Evolutionary conservation across 768 basidiomycete genomes (phyloP).

Genomic region (Cantharellus anzutake): DNA sequence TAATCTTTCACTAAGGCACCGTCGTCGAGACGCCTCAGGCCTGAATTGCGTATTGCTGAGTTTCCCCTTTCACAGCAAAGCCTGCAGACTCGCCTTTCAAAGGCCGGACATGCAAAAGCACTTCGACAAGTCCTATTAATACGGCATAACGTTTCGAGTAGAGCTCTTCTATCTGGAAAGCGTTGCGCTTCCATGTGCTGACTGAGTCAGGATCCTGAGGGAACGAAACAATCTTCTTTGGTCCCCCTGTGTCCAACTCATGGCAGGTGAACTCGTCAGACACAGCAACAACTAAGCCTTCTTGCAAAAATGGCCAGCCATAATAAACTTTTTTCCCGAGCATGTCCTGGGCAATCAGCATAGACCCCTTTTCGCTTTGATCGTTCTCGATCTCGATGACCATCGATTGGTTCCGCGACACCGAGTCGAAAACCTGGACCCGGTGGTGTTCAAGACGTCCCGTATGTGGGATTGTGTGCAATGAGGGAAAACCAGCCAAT

Average conservation of each 20-base stretch:
- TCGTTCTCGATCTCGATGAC: constrained; percentile 66
- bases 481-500: constrained; percentile 89
- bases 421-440: constrained; percentile 83
- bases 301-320: constrained; percentile 90
- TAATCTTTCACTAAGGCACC: constrained; percentile 95
- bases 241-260: constrained; percentile 40
- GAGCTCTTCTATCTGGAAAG: constrained; percentile 59
- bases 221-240: constrained; percentile 10
- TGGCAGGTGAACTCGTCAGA: constrained; percentile 80
- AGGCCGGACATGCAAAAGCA: constrained; percentile 75
- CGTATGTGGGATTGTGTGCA: constrained; percentile 70
- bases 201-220: constrained; percentile 55
- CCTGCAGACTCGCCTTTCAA: constrained; percentile 47
- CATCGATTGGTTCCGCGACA: constrained; percentile 88
- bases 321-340: constrained; percentile 61
- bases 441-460: constrained; percentile 65
- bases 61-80: neutral
- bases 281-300: constrained; percentile 70
- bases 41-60: constrained; percentile 20
- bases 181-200: constrained; percentile 60
- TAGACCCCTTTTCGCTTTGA: constrained; percentile 43
- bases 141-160: constrained; percentile 87
- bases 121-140: constrained; percentile 59
- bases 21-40: constrained; percentile 72
- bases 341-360: constrained; percentile 55